phyloP scores from a whole-genome alignment of 495 filamentous ascomycete genomes.

The Penicillium maclennaniae region DNA sequence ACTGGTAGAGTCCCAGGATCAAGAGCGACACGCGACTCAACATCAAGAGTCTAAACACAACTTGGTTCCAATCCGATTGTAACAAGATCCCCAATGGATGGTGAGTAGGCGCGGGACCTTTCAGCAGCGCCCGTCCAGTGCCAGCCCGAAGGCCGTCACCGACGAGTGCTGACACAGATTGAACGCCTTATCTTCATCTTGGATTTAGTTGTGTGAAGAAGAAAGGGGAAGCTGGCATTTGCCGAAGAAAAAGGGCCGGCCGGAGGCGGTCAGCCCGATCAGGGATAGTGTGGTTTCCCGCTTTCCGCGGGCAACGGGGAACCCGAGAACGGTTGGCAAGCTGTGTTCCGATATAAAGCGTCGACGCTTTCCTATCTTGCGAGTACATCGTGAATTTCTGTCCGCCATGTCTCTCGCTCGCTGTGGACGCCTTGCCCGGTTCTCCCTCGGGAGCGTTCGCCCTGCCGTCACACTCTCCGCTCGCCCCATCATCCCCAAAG shows the following conservation, averaged over 20 bases:
- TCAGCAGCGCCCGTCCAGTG: constrained; percentile 48
- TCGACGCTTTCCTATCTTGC: constrained; percentile 22
- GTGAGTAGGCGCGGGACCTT: constrained; percentile 46
- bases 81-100: constrained; percentile 45
- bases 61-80: constrained; percentile 48
- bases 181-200: constrained; percentile 50
- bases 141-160: constrained; percentile 26
- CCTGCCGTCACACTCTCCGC: constrained; percentile 18
- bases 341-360: constrained; percentile 21
- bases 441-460: constrained; percentile 34
- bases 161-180: constrained; percentile 46
- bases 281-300: constrained; percentile 25
- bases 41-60: constrained; percentile 27
- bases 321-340: constrained; percentile 15
- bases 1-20: neutral
- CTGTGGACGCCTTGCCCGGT: constrained; percentile 41
- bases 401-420: constrained; percentile 40
- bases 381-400: constrained; percentile 8
- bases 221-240: constrained; percentile 21
- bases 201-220: constrained; percentile 54
- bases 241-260: constrained; percentile 18
- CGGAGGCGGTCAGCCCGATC: constrained; percentile 22
- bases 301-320: constrained; percentile 47
- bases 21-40: neutral
- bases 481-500: constrained; percentile 20